Base-by-base conservation (phyloP, 2,329 filamentous ascomycete genomes). In the Malbranchea zuffiana region DNA sequence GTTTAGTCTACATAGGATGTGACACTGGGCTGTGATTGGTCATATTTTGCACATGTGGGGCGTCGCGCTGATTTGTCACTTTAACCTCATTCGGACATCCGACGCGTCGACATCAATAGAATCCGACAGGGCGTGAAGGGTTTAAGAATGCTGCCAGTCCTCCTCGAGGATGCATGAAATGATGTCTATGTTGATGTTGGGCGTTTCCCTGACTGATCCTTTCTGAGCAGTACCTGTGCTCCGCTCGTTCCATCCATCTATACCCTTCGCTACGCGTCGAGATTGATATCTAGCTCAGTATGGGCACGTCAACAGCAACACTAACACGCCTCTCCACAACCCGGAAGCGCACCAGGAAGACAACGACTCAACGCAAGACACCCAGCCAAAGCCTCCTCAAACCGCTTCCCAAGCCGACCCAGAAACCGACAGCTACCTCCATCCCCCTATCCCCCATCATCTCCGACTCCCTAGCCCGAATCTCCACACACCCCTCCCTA, bases 401-500 rank as follows among this genome's bases (percentile, higher is more conserved):
- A n/a, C n/a, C n/a, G n/a, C n/a, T n/a, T n/a, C n/a, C n/a, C n/a
- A n/a, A n/a, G n/a, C n/a, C n/a, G n/a, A n/a, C n/a, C n/a, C n/a
- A n/a, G n/a, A n/a, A n/a, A n/a, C n/a, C n/a, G n/a, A n/a, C n/a
- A n/a, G n/a, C n/a, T 37, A 39, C 18, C 30, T 17, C 6, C 23
- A 3, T 26, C 28, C 12, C 11, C 11, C 36, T 7, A 17, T 39
- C 12, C 15, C 31, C 38, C 33, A 19, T n/a, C 7, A 40, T 16
- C 32, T n/a, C 32, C 25, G 56, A 55, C 41, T 47, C 53, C 17
- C 58, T 68, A 30, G 48, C 47, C 15, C 59, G 61, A 35, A 67
- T 71, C 44, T 50, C 55, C 18, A 48, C 53, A 17, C 65, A 68
- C 34, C 59, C 57, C 26, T 53, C 57, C n/a, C 59, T 73, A 13